Evolutionary conservation across 2,329 filamentous ascomycete species (phyloP).

Genomic region (Seiridium cupressi): DNA sequence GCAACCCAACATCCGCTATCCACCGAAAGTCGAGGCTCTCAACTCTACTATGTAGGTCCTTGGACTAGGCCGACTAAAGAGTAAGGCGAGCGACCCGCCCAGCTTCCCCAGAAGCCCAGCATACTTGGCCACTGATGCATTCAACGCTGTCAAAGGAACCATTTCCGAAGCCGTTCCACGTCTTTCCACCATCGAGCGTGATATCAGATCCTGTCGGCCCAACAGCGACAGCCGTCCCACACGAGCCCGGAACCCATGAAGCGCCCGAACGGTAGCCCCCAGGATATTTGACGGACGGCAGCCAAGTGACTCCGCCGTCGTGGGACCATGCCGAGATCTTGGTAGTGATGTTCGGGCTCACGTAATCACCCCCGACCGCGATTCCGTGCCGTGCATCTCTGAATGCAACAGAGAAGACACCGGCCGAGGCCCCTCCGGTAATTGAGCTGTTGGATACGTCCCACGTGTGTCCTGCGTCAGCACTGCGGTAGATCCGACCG

Average conservation of each 20-base stretch:
- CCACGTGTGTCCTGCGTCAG: conserved; percentile 23
- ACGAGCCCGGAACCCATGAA: conserved; percentile 24
- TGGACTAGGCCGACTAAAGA: neutral
- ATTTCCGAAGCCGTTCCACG: conserved; percentile 26
- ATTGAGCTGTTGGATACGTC: conserved; percentile 22
- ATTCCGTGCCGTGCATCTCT: conserved; percentile 23
- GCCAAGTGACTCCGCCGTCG: conserved; percentile 29
- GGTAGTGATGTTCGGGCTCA: conserved; percentile 15
- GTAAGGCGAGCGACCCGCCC: conserved; percentile 23
- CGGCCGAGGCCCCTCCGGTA: conserved; percentile 22
- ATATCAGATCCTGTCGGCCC: conserved; percentile 30
- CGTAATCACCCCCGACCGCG: conserved; percentile 30
- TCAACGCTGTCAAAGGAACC: conserved; percentile 30
- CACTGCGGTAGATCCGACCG: conserved; percentile 25
- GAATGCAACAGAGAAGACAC: conserved; percentile 32
- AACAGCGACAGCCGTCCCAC: conserved; percentile 25
- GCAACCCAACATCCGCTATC: too few species aligned
- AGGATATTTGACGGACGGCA: conserved; percentile 20
- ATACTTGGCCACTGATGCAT: conserved; percentile 22
- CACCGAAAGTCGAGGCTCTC: too few species aligned
- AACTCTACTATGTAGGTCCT: too few species aligned
- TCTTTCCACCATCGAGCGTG: conserved; percentile 25
- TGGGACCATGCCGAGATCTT: conserved; percentile 27
- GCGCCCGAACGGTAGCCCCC: conserved; percentile 29
- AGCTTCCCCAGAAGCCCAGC: conserved; percentile 29